phyloP scores from a whole-genome alignment of 768 basidiomycete genomes.

The Baorangia bicolor region DNA sequence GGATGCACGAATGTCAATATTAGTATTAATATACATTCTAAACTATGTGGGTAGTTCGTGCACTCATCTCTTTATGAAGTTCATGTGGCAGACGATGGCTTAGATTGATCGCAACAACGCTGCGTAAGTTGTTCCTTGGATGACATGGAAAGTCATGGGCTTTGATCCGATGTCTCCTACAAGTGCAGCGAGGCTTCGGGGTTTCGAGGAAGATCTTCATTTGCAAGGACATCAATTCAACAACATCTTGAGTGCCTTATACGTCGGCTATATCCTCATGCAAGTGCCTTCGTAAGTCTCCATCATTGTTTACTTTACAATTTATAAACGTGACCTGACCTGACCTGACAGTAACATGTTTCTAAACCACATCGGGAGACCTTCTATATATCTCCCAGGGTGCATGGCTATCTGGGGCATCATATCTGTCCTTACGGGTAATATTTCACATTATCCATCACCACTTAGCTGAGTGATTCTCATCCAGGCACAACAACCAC shows the following conservation, averaged over 20 bases:
- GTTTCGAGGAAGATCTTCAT: conserved; percentile 67
- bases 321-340: not conserved
- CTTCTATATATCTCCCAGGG: conserved; percentile 63
- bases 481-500: conserved; percentile 42
- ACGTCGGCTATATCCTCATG: conserved; percentile 75
- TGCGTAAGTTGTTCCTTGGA: conserved; percentile 40
- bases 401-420: conserved; percentile 75
- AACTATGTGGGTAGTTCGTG: conserved; percentile 32
- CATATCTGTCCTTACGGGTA: conserved; percentile 55
- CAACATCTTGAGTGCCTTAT: conserved; percentile 65
- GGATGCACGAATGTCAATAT: conserved; percentile 36
- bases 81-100: not conserved
- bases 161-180: not conserved
- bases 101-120: conserved; percentile 75
- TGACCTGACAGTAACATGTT: conserved; percentile 61
- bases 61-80: not conserved
- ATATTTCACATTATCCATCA: conserved; percentile 1
- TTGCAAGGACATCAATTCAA: conserved; percentile 63
- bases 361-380: conserved; percentile 62
- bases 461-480: not conserved
- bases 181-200: conserved; percentile 71
- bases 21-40: conserved; percentile 35
- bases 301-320: not conserved
- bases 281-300: conserved; percentile 68
- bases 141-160: not conserved